Percentiles rank a stretch among this genome's conserved stretches.
phyloP scores from a whole-genome alignment of 2,329 filamentous ascomycete genomes.

The Fusarium sp. region DNA sequence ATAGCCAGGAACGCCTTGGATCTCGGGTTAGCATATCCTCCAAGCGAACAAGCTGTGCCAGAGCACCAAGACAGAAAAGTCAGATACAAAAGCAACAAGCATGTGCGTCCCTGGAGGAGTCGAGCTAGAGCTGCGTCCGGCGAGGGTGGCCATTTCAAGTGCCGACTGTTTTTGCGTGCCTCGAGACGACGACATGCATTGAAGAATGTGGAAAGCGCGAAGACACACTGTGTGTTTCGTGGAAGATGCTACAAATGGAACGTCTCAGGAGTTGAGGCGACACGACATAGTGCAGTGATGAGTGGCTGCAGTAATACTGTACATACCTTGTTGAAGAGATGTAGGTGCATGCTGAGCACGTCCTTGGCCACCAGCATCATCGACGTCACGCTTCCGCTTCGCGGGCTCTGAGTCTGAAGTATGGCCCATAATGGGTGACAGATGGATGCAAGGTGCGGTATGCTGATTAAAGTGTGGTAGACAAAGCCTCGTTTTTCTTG shows the following conservation, averaged over 20 bases:
- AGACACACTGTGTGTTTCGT: constrained; percentile 11
- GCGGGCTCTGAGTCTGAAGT: constrained; percentile 56
- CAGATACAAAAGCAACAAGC: constrained; percentile 42
- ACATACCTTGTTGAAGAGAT: constrained; percentile 59
- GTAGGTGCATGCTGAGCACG: constrained; percentile 58
- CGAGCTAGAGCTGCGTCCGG: constrained; percentile 33
- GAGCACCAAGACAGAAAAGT: constrained; percentile 35
- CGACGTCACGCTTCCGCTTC: constrained; percentile 63
- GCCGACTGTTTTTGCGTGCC: constrained; percentile 16
- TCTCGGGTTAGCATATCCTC: constrained; percentile 40
- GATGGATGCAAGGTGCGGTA: constrained; percentile 12
- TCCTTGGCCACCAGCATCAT: constrained; percentile 57
- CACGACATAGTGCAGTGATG: constrained; percentile 32
- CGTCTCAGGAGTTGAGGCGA: constrained; percentile 36
- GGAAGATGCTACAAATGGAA: constrained; percentile 35
- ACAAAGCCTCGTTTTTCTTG: no score
- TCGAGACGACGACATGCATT: constrained; percentile 21
- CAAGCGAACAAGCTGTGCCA: constrained; percentile 32
- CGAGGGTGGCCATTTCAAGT: constrained; percentile 23
- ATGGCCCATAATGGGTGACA: constrained; percentile 55
- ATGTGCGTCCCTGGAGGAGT: constrained; percentile 39
- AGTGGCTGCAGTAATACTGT: constrained; percentile 33
- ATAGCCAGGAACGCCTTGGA: constrained; percentile 46
- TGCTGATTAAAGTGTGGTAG: constrained; percentile 5
- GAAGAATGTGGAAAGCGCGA: constrained; percentile 10